Conservation (phyloP, 176 grass and related monocot genomes). For the maize (Zea mays) region DNA sequence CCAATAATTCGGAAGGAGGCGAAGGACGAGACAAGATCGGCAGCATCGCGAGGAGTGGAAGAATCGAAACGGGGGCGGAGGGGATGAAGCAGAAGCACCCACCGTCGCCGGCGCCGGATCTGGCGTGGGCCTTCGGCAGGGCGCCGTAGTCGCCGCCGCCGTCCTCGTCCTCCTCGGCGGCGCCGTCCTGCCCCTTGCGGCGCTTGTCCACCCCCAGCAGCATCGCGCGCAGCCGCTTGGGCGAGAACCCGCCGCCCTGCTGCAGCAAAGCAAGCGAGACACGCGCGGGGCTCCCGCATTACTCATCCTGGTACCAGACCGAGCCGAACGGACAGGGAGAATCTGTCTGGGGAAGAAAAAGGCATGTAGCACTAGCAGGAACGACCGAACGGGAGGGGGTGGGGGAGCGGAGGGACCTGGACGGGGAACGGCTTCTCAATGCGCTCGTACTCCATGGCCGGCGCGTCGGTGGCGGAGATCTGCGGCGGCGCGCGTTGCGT, state of each 20-base stretch:
- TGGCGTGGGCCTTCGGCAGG: constrained; percentile 55
- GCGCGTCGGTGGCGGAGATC: constrained; percentile 15
- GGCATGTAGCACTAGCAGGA: background rate
- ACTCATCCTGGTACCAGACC: constrained; percentile 10
- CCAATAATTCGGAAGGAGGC: background rate
- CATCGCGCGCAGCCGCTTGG: constrained; percentile 91
- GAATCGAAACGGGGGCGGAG: background rate
- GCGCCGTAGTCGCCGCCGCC: constrained; percentile 51
- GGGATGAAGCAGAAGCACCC: background rate
- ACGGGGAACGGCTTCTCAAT: constrained; percentile 80
- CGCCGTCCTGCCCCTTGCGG: constrained; percentile 59
- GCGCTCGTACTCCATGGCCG: constrained; percentile 90
- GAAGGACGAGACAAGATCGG: background rate
- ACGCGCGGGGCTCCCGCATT: background rate
- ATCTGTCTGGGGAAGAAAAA: background rate
- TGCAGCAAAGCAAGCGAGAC: background rate
- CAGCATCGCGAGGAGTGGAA: background rate
- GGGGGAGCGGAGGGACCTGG: constrained; percentile 35
- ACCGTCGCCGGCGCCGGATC: constrained; percentile 64
- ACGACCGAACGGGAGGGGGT: too few relatives aligned
- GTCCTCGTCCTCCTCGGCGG: constrained; percentile 22
- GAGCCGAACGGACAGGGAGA: background rate
- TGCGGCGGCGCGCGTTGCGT: background rate
- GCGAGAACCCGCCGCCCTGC: constrained; percentile 91
- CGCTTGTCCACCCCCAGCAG: constrained; percentile 80